Percentiles rank a stretch among this genome's conserved stretches.
These are phyloP conservation scores for Penicillium brevicompactum DNA, from an alignment of 2,329 filamentous ascomycete species.

Conservation along the genomic window DNA sequence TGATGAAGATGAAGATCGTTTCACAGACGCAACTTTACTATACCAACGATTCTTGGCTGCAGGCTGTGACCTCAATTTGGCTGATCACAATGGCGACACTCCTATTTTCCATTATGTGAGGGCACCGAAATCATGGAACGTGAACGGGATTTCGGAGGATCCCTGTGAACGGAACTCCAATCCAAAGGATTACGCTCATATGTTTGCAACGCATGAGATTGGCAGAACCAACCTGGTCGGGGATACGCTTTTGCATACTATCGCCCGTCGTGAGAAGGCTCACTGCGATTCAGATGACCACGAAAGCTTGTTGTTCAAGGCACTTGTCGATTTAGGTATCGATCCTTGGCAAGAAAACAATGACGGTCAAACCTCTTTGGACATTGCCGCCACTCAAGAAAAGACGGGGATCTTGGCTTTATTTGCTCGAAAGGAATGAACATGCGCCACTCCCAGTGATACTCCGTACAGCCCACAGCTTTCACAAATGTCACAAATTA, in stretches of 20 bases:
- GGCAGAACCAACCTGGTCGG: neutral
- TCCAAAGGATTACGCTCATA: neutral
- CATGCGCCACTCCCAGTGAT: neutral
- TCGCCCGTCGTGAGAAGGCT: neutral
- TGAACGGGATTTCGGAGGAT: neutral
- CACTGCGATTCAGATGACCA: neutral
- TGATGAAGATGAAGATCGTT: neutral
- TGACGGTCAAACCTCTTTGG: constrained; percentile 13
- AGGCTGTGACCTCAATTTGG: neutral
- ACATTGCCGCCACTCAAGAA: constrained; percentile 8
- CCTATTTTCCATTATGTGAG: neutral
- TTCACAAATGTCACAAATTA: no score
- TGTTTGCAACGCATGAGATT: neutral
- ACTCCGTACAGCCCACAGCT: no score
- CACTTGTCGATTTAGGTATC: constrained; percentile 1
- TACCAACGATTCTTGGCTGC: neutral
- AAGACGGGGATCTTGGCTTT: constrained; percentile 9
- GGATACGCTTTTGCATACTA: neutral
- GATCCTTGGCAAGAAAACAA: constrained; percentile 12
- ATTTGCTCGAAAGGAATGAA: constrained; percentile 16
- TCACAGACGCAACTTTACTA: neutral
- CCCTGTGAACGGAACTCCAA: neutral
- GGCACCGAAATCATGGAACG: neutral
- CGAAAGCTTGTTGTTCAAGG: neutral
- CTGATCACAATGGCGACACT: neutral